phyloP scores from a whole-genome alignment of 2,329 filamentous ascomycete genomes.

The Ophiocordyceps camponoti-floridani region DNA sequence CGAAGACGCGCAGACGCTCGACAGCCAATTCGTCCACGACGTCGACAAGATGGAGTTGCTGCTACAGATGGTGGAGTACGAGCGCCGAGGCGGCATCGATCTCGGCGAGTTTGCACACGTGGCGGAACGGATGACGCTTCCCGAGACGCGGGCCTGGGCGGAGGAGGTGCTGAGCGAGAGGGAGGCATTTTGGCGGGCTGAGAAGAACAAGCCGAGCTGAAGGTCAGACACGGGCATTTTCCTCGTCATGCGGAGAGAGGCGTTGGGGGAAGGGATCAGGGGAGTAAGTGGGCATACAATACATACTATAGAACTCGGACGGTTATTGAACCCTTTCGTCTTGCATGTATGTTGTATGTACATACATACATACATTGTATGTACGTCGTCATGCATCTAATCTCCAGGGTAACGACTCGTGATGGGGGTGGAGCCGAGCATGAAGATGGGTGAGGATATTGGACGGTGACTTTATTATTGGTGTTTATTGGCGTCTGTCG shows the following conservation, averaged over 20 bases:
- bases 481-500: not conserved
- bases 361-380: too few species aligned
- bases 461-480: not conserved
- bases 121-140: conserved; percentile 49
- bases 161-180: conserved; percentile 60
- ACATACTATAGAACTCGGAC: not conserved
- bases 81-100: conserved; percentile 54
- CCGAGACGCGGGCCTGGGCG: conserved; percentile 69
- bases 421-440: not conserved
- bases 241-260: not conserved
- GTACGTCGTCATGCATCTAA: not conserved
- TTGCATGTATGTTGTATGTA: too few species aligned
- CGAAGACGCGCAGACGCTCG: conserved; percentile 67
- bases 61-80: conserved; percentile 93
- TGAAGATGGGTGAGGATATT: not conserved
- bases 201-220: conserved; percentile 8
- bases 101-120: conserved; percentile 79
- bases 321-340: not conserved
- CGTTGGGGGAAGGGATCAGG: not conserved
- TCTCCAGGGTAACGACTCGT: not conserved
- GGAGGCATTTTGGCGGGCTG: conserved; percentile 49
- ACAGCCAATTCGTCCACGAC: conserved; percentile 85
- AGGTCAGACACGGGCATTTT: not conserved
- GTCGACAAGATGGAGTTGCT: conserved; percentile 94
- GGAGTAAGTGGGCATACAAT: not conserved